Evolutionary conservation across 768 basidiomycete genomes (phyloP).

Genomic region (Zangia roseola): DNA sequence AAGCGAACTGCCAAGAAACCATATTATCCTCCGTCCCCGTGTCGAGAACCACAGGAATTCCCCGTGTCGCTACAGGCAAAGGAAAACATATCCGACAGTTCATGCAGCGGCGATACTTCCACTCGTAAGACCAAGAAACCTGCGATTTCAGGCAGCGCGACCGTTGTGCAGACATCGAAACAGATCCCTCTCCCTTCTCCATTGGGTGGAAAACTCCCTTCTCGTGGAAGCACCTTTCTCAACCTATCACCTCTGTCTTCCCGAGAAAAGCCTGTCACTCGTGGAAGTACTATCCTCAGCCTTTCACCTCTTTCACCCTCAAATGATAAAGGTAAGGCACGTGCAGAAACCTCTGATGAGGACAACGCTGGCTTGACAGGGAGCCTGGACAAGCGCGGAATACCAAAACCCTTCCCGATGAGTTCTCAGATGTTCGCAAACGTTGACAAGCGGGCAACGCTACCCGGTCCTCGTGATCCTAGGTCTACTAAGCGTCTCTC

Average conservation of each 20-base stretch:
- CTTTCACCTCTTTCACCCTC: constrained; percentile 23
- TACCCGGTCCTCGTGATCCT: constrained; percentile 10
- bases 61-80: constrained; percentile 25
- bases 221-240: constrained; percentile 18
- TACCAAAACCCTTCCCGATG: constrained; percentile 47
- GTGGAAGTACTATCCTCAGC: constrained; percentile 19
- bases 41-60: constrained; percentile 22
- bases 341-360: constrained; percentile 3
- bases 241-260: constrained; percentile 24
- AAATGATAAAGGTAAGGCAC: constrained; percentile 19
- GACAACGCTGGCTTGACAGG: background rate
- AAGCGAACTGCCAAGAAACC: constrained; percentile 12
- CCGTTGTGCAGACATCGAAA: background rate
- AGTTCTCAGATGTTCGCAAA: constrained; percentile 42
- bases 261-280: constrained; percentile 3
- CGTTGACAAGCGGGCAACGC: constrained; percentile 32
- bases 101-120: constrained; percentile 8
- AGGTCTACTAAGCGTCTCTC: constrained; percentile 29
- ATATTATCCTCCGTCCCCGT: background rate
- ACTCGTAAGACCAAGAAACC: constrained; percentile 13
- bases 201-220: constrained; percentile 7
- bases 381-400: background rate
- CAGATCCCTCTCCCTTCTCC: constrained; percentile 24
- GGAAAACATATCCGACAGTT: constrained; percentile 17
- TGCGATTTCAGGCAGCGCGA: constrained; percentile 7